These are phyloP conservation scores for Setomelanomma holmii DNA, from an alignment of 2,329 filamentous ascomycete species.

Conservation along the genomic window DNA sequence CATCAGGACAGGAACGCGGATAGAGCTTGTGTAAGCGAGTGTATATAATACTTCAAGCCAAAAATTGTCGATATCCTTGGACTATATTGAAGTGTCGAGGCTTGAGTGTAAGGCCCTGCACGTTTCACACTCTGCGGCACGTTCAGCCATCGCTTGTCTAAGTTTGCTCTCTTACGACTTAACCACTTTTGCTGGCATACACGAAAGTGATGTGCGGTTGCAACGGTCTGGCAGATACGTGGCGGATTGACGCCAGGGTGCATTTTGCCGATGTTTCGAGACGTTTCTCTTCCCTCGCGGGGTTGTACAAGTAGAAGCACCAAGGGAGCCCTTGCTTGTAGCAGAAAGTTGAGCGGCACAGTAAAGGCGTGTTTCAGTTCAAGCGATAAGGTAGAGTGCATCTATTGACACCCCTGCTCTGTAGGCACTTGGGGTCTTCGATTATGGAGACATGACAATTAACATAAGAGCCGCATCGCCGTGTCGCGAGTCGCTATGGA, in stretches of 20 bases:
- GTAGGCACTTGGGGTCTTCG: no score
- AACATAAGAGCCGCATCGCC: no score
- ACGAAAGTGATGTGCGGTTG: not conserved
- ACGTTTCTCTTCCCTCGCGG: not conserved
- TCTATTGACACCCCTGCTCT: no score
- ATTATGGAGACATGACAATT: no score
- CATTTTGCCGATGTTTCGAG: not conserved
- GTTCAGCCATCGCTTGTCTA: not conserved
- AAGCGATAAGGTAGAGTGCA: constrained; percentile 11
- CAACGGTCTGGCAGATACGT: not conserved
- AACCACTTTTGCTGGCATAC: constrained; percentile 4
- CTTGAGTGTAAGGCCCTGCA: no score
- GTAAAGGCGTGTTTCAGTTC: not conserved
- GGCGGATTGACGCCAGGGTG: not conserved
- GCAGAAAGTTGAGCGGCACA: not conserved
- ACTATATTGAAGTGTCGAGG: no score
- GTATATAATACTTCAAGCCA: not conserved
- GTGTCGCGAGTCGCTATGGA: no score
- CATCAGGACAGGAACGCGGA: not conserved
- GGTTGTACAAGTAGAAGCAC: no score
- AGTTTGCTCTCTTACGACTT: not conserved
- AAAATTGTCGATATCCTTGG: no score
- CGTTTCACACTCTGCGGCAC: not conserved
- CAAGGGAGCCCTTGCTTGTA: not conserved
- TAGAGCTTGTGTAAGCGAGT: not conserved